Percentiles rank a stretch among this genome's conserved stretches.
Conservation (phyloP, 2,329 filamentous ascomycete species). For the Westerdykella aurantiaca region DNA sequence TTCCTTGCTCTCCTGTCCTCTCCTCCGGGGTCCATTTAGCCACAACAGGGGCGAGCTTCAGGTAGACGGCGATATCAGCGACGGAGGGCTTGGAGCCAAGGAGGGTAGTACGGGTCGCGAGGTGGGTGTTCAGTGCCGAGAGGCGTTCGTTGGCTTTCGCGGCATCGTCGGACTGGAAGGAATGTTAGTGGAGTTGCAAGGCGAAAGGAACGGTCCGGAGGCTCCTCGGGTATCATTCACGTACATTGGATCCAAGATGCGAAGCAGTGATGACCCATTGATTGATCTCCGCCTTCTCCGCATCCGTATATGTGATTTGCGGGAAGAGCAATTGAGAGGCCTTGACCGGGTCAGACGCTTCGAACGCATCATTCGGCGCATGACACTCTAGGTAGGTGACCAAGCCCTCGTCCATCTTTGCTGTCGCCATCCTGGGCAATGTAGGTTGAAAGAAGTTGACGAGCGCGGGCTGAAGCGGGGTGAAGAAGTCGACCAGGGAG, state of each 20-base stretch:
- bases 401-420: slow-evolving; percentile 32
- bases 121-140: slow-evolving; percentile 75
- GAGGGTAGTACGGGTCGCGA: slow-evolving; percentile 81
- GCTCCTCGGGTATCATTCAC: background rate
- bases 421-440: slow-evolving; percentile 30
- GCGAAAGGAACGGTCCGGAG: background rate
- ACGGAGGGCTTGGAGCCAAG: slow-evolving; percentile 84
- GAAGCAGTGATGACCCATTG: slow-evolving; percentile 80
- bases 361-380: slow-evolving; percentile 34
- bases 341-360: slow-evolving; percentile 36
- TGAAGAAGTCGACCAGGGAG: slow-evolving; percentile 24
- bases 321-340: slow-evolving; percentile 60
- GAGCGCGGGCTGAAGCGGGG: slow-evolving; percentile 25
- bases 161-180: slow-evolving; percentile 48
- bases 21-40: slow-evolving; percentile 77
- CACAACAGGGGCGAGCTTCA: slow-evolving; percentile 69
- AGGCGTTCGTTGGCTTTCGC: slow-evolving; percentile 59
- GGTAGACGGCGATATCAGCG: slow-evolving; percentile 79
- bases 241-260: slow-evolving; percentile 55
- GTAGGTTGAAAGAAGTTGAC: slow-evolving; percentile 27
- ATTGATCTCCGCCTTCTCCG: slow-evolving; percentile 80
- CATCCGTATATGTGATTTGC: slow-evolving; percentile 63
- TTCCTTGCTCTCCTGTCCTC: slow-evolving; percentile 81
- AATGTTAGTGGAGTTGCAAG: background rate
- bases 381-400: slow-evolving; percentile 33